These are phyloP conservation scores for Haematococcus sp. DNA, from an alignment of 139 green algal genomes.

Conservation along the genomic window DNA sequence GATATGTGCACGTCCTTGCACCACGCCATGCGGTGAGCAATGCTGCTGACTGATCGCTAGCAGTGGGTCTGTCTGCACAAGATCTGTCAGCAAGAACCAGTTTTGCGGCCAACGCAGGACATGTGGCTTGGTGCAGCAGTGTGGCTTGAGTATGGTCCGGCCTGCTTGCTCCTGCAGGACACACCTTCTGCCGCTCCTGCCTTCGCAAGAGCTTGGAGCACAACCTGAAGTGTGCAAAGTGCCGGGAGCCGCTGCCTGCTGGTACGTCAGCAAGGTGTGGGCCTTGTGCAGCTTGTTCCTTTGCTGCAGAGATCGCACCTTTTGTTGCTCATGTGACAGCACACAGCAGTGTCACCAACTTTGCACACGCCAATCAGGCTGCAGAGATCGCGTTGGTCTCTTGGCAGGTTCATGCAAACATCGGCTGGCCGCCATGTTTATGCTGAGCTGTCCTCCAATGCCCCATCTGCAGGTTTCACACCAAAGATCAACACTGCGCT, in stretches of 20 bases:
- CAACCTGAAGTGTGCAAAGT: conserved; percentile 46
- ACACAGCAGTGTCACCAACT: neutral
- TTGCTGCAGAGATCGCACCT: no score
- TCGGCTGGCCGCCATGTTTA: no score
- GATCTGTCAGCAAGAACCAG: no score
- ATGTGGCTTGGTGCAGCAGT: no score
- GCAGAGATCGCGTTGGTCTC: no score
- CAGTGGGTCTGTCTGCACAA: no score
- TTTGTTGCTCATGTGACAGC: no score
- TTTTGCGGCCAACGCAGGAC: no score
- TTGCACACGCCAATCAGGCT: neutral
- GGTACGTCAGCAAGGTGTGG: neutral
- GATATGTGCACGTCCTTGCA: conserved; percentile 45
- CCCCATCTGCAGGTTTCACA: conserved; percentile 19
- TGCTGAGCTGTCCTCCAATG: no score
- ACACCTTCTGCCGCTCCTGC: conserved; percentile 51
- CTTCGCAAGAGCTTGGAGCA: conserved; percentile 33
- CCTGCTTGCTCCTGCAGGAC: conserved; percentile 38
- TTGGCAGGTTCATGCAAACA: no score
- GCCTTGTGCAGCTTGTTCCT: neutral
- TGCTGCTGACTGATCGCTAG: neutral
- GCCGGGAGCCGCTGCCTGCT: conserved; percentile 7
- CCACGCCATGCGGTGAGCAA: conserved; percentile 48
- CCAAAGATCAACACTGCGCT: conserved; percentile 50
- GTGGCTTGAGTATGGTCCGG: no score